Conservation (phyloP, 306 rosid species). For the Pterocarpus macrocarpus region DNA sequence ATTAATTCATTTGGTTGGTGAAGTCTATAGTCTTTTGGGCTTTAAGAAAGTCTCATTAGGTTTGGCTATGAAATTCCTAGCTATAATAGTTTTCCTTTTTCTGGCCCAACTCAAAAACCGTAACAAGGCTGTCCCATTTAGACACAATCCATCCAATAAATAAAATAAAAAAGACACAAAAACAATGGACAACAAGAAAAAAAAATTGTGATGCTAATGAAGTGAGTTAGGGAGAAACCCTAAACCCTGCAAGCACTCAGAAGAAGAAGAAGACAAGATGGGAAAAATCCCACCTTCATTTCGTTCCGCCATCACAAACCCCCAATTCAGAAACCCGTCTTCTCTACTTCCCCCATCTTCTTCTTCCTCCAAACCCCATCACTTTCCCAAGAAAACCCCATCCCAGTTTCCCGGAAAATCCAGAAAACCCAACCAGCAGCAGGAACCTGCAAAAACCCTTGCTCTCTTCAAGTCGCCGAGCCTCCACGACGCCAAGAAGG, state of each 20-base stretch:
- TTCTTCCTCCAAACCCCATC: conserved; percentile 42
- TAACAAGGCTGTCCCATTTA: too few species aligned
- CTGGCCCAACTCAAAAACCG: too few species aligned
- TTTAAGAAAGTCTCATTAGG: not conserved
- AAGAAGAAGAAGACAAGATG: conserved; percentile 49
- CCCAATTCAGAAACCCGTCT: conserved; percentile 53
- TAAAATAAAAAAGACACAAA: not conserved
- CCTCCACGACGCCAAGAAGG: conserved; percentile 72
- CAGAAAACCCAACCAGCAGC: conserved; percentile 1
- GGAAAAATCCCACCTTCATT: conserved; percentile 78
- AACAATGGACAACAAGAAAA: too few species aligned
- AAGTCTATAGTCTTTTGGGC: too few species aligned
- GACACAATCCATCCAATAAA: too few species aligned
- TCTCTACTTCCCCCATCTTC: conserved; percentile 44
- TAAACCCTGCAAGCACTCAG: conserved; percentile 35
- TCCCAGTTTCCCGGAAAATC: conserved; percentile 38
- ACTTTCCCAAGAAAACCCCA: conserved; percentile 47
- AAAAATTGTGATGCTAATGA: not conserved
- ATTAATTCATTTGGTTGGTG: too few species aligned
- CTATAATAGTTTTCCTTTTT: too few species aligned
- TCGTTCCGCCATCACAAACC: conserved; percentile 63
- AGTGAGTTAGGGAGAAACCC: not conserved
- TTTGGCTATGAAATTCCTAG: not conserved
- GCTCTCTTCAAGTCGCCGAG: conserved; percentile 66
- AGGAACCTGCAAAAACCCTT: conserved; percentile 8